Base-by-base conservation (phyloP, 257 asterid genomes). In the Verbascum thapsus region DNA sequence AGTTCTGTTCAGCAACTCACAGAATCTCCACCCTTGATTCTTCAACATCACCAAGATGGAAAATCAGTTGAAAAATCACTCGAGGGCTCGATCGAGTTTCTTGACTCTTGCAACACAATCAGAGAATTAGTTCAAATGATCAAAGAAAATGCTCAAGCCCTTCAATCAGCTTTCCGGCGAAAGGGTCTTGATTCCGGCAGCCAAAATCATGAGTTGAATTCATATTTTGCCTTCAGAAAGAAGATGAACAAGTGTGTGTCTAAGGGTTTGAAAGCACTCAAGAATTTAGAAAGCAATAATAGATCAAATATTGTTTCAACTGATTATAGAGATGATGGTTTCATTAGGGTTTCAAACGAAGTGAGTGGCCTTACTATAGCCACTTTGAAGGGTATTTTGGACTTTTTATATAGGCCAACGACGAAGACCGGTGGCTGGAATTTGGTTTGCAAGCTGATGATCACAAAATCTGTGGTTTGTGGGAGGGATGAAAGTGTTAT, bases 121-220 rank as follows among this genome's bases (percentile, higher is more conserved):
- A 68, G 68, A 15, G 90, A 85, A 4, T 52, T 88, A 26, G 72
- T 63, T 9, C 72, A 48, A 17, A 64, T 34, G 65, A 67, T 85
- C 13, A 82, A 62, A 49, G 87, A 82, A 58, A 71, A 63, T 48
- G 77, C 72, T 0, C 89, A 66, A 39, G 66, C 66, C 19, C 88
- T 88, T 17, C 90, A 91, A 61, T 91, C 98, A 3, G 83, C 95
- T 0, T 22, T 91, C 8, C 63, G 95, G 6, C 76, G 96, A 15
- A 91, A 82, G 74, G 81, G 84, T 9, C 75, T 64, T 0, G 80
- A 75, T 49, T 61, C 83, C 18, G 51, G 69, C 70, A 54, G 76
- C 17, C 84, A 69, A 7, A 53, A 40, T 10, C n/a, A n/a, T 26
- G 3, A 26, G 86, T 77, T 5, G 22, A 86, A 4, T 53, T 26